A percentile compares a stretch with the other conserved stretches of the same genome.
Evolutionary conservation across 176 grass and related monocot genomes (phyloP).

Genomic region (Rhynchospora breviuscula): DNA sequence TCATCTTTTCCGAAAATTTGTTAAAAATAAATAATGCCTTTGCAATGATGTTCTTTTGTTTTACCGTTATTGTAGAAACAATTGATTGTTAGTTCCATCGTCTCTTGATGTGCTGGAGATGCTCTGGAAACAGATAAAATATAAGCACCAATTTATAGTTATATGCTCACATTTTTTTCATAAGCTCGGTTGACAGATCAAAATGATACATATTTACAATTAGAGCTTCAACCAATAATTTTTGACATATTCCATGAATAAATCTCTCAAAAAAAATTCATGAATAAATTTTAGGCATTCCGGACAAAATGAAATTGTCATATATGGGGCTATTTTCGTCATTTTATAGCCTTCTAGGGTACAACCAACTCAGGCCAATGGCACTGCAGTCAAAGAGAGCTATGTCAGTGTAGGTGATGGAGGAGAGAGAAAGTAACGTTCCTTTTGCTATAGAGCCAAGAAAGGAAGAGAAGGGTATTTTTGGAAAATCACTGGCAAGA

Average conservation of each 20-base stretch:
- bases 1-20: too few species aligned
- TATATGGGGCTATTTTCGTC: constrained; percentile 2
- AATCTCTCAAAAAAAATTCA: not conserved
- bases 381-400: constrained; percentile 16
- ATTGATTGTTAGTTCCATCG: too few species aligned
- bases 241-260: not conserved
- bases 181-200: not conserved
- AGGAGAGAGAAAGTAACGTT: constrained; percentile 20
- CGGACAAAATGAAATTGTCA: not conserved
- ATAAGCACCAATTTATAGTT: not conserved
- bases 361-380: not conserved
- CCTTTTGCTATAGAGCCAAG: constrained; percentile 5
- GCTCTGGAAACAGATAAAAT: too few species aligned
- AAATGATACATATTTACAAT: not conserved
- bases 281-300: not conserved
- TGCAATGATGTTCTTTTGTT: too few species aligned
- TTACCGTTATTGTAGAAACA: too few species aligned
- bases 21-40: too few species aligned
- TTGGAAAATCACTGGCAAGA: not conserved
- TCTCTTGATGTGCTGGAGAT: too few species aligned
- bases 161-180: not conserved
- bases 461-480: not conserved
- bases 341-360: not conserved
- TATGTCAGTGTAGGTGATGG: not conserved
- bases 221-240: not conserved